Conservation (phyloP, 805 yeast species). For the Barnettozyma populi region DNA sequence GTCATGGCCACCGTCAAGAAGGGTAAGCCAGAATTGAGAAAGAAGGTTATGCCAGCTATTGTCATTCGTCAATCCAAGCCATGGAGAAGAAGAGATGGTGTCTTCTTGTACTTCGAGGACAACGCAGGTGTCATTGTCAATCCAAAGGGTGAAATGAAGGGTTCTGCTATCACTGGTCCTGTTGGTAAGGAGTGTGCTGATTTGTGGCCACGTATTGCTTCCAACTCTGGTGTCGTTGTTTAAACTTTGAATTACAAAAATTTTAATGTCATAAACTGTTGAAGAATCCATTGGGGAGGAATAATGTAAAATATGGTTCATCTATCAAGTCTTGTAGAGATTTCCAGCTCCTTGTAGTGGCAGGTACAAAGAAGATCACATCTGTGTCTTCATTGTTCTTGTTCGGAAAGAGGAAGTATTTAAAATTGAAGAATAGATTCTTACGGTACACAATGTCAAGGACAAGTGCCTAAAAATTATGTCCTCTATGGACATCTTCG, state of each 20-base stretch:
- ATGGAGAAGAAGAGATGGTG: slow-evolving; percentile 99
- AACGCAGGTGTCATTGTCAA: slow-evolving; percentile 99
- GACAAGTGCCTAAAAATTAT: slow-evolving; percentile 1
- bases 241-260: slow-evolving; percentile 38
- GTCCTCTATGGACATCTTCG: slow-evolving; percentile 7
- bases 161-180: slow-evolving; percentile 99
- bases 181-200: slow-evolving; percentile 99
- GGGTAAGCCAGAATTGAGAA: slow-evolving; percentile 99
- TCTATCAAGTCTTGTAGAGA: background rate
- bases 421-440: too few relatives aligned
- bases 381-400: too few relatives aligned
- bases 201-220: slow-evolving; percentile 99
- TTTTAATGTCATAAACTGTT: slow-evolving; percentile 24
- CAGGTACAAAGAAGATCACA: too few relatives aligned
- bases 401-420: background rate
- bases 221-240: slow-evolving; percentile 99
- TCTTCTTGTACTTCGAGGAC: slow-evolving; percentile 98
- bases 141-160: slow-evolving; percentile 99
- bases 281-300: slow-evolving; percentile 19
- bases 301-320: slow-evolving; percentile 22
- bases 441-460: background rate
- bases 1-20: slow-evolving; percentile 99
- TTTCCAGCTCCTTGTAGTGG: too few relatives aligned
- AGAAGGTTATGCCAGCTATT: slow-evolving; percentile 99
- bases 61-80: slow-evolving; percentile 99